phyloP scores from a whole-genome alignment of 352 stramenopile species.

The Phytophthora hibernalis region DNA sequence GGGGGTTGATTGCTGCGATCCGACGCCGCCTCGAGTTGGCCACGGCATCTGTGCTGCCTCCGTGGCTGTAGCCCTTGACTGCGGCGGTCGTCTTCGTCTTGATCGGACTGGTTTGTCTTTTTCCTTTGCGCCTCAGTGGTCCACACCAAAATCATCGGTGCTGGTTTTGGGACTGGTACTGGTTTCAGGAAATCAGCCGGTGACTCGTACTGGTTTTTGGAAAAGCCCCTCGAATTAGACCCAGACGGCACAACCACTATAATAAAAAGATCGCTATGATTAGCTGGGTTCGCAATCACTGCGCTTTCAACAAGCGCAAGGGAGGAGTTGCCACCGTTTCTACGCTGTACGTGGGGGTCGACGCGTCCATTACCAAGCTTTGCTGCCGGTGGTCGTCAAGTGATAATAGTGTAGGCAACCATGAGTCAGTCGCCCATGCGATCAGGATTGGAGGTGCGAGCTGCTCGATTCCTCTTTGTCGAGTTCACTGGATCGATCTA shows the following conservation, averaged over 20 bases:
- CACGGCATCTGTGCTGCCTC: too few relatives aligned
- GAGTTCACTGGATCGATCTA: neutral
- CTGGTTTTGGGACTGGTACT: too few relatives aligned
- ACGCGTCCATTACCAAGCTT: neutral
- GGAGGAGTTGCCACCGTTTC: neutral
- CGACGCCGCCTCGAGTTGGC: too few relatives aligned
- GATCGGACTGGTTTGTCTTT: too few relatives aligned
- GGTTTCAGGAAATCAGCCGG: too few relatives aligned
- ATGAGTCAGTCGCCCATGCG: conserved; percentile 38
- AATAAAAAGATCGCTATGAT: conserved; percentile 24
- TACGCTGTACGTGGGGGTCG: neutral
- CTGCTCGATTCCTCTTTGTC: conserved; percentile 2
- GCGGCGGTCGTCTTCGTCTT: too few relatives aligned
- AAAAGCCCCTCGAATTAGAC: conserved; percentile 30
- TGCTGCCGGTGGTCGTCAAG: conserved; percentile 2
- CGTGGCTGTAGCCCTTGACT: too few relatives aligned
- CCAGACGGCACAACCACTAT: neutral
- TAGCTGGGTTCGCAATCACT: conserved; percentile 11
- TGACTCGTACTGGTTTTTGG: too few relatives aligned
- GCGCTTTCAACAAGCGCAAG: neutral
- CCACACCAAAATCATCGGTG: too few relatives aligned
- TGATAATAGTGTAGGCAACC: neutral
- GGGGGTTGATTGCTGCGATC: too few relatives aligned
- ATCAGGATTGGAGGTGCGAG: conserved; percentile 24
- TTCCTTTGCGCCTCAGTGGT: too few relatives aligned